These are phyloP conservation scores for Ophiocytium majus DNA, from an alignment of 352 stramenopile genomes.

Conservation along the genomic window DNA sequence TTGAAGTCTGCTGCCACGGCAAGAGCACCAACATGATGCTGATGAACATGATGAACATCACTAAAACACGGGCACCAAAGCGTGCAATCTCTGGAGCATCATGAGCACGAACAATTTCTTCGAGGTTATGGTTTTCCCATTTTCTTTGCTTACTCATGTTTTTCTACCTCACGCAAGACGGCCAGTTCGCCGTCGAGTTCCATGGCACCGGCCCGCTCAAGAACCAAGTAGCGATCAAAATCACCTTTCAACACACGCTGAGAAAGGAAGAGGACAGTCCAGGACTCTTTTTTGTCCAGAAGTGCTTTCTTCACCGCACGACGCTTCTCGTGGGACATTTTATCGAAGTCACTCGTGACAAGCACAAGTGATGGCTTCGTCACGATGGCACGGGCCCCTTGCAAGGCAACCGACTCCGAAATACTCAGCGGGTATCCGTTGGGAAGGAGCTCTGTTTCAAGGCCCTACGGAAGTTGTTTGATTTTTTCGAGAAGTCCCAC, in stretches of 20 bases:
- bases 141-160: neutral
- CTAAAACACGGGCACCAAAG: neutral
- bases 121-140: neutral
- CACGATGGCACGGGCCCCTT: neutral
- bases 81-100: neutral
- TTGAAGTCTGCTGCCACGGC: neutral
- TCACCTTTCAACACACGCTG: neutral
- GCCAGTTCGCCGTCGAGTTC: neutral
- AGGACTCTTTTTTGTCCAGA: neutral
- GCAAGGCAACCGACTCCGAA: neutral
- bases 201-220: neutral
- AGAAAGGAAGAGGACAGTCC: slow-evolving; percentile 10
- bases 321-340: neutral
- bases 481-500: neutral
- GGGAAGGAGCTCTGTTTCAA: neutral
- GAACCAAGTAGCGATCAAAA: neutral
- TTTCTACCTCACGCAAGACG: neutral
- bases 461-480: neutral
- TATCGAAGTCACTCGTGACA: neutral
- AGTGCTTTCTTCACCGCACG: neutral
- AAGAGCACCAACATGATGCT: neutral
- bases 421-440: neutral
- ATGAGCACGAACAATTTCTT: neutral
- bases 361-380: neutral
- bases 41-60: neutral